phyloP scores from a whole-genome alignment of 2,329 filamentous ascomycete species.

The Aspergillus awamori region DNA sequence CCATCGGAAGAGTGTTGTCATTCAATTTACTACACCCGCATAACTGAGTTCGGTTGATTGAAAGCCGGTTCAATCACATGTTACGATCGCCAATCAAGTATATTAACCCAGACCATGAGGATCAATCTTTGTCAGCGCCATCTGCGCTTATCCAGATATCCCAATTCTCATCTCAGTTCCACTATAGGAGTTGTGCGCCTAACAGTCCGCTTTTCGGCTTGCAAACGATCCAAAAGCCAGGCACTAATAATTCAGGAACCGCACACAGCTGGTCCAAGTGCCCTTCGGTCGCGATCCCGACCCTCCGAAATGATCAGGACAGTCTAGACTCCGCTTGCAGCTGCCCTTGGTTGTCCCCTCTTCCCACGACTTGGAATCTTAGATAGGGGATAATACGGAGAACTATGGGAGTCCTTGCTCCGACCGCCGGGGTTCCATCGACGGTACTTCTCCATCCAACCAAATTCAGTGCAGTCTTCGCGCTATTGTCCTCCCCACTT shows the following conservation, averaged over 20 bases:
- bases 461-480: background rate
- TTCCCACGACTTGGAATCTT: background rate
- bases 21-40: no score
- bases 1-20: no score
- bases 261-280: background rate
- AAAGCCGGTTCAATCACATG: background rate
- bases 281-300: constrained; percentile 5
- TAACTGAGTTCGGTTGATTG: background rate
- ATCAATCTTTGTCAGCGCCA: background rate
- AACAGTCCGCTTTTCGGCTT: no score
- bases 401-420: constrained; percentile 3
- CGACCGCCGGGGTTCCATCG: background rate
- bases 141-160: no score
- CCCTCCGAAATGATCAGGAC: constrained; percentile 8
- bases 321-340: constrained; percentile 3
- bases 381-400: background rate
- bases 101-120: background rate
- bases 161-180: no score
- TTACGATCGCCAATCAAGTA: background rate
- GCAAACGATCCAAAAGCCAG: background rate
- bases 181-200: no score
- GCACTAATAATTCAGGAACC: background rate
- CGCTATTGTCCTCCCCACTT: background rate
- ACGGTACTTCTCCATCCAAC: constrained; percentile 1
- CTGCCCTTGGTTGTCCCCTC: background rate